Evolutionary conservation across 441 rosid species (phyloP).

Genomic region (Mallotus japonicus): DNA sequence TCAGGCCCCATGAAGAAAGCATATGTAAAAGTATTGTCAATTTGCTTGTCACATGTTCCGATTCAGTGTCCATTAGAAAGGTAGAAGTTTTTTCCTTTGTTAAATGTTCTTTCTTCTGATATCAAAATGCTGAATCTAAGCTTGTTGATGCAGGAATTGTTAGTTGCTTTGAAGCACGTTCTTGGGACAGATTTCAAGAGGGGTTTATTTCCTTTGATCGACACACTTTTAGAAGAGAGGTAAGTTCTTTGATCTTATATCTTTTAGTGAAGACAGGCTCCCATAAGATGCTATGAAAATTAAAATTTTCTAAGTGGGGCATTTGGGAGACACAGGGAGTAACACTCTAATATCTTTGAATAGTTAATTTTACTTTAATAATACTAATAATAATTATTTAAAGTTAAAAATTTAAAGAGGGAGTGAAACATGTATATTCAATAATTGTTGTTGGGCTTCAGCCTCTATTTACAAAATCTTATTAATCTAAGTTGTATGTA

Average conservation of each 20-base stretch:
- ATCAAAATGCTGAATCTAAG: slow-evolving; percentile 21
- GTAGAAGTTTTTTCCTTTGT: slow-evolving; percentile 35
- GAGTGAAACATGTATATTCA: neutral
- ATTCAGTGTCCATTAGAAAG: slow-evolving; percentile 93
- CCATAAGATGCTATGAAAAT: slow-evolving; percentile 6
- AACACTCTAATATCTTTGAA: neutral
- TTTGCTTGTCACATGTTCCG: slow-evolving; percentile 96
- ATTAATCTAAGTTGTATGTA: neutral
- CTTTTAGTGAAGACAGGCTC: slow-evolving; percentile 15
- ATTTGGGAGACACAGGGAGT: neutral
- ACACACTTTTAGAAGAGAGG: slow-evolving; percentile 94
- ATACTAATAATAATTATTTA: neutral
- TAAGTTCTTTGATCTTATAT: slow-evolving; percentile 24
- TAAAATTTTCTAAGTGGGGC: neutral
- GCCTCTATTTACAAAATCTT: neutral
- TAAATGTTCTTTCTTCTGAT: slow-evolving; percentile 16
- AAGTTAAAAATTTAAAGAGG: slow-evolving; percentile 2
- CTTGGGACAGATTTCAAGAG: slow-evolving; percentile 98
- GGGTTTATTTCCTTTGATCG: slow-evolving; percentile 95
- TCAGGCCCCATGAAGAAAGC: slow-evolving; percentile 94
- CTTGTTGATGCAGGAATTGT: slow-evolving; percentile 69
- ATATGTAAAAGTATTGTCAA: slow-evolving; percentile 97
- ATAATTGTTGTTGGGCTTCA: neutral
- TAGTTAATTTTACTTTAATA: neutral
- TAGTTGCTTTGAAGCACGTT: slow-evolving; percentile 95